phyloP scores from a whole-genome alignment of 139 green algal genomes.

The Zygnema cylindricum region DNA sequence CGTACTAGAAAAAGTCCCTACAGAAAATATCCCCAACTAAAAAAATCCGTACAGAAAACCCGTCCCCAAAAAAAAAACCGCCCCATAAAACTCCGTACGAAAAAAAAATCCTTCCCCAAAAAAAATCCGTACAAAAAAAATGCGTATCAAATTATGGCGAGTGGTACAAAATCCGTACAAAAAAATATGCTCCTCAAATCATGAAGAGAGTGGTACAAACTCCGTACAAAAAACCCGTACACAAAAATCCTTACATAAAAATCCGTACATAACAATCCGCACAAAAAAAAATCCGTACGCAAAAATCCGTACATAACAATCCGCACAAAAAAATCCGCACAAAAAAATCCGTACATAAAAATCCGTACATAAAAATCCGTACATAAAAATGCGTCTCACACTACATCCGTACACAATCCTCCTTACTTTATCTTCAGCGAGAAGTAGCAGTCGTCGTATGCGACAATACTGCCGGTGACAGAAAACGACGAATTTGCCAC shows the following conservation, averaged over 20 bases:
- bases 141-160: too few relatives aligned
- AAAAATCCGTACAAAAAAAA: too few relatives aligned
- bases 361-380: neutral
- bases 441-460: constrained; percentile 40
- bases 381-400: too few relatives aligned
- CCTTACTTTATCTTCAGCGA: neutral
- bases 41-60: too few relatives aligned
- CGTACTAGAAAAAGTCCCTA: too few relatives aligned
- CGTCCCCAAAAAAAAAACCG: too few relatives aligned
- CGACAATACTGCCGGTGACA: neutral
- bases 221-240: neutral
- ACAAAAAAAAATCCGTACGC: neutral
- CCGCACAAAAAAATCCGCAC: neutral
- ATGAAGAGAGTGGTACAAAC: neutral
- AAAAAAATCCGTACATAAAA: neutral
- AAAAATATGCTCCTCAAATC: neutral
- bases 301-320: neutral
- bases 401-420: neutral
- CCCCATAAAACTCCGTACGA: too few relatives aligned
- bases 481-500: neutral
- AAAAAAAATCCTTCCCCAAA: too few relatives aligned
- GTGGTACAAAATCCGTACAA: too few relatives aligned
- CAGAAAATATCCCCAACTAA: too few relatives aligned
- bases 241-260: neutral
- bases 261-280: neutral